Evolutionary conservation across 441 rosid genomes (phyloP).

Genomic region (Adansonia madagascariensis): DNA sequence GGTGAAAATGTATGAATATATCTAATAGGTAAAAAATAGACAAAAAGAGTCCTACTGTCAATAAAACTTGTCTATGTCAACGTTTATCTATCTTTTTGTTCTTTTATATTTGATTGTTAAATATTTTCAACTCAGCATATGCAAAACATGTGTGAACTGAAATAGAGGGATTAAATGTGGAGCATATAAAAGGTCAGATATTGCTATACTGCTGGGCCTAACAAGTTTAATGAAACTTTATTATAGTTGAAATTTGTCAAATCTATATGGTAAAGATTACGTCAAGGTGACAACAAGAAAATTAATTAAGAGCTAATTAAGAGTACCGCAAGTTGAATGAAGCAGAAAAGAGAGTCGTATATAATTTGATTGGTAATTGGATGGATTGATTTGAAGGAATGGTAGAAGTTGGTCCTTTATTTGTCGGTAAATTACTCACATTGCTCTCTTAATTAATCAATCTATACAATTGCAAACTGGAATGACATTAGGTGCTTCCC

Average conservation of each 20-base stretch:
- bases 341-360: not conserved
- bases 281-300: not conserved
- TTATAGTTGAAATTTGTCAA: not conserved
- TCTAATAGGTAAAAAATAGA: too few relatives aligned
- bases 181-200: too few relatives aligned
- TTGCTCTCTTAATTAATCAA: conserved; percentile 10
- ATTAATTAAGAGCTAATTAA: not conserved
- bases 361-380: conserved; percentile 16
- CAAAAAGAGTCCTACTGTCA: too few relatives aligned
- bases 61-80: too few relatives aligned
- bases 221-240: not conserved
- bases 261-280: not conserved
- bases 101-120: not conserved
- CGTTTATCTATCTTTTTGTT: too few relatives aligned
- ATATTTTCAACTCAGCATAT: not conserved
- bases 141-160: too few relatives aligned
- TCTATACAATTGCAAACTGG: conserved; percentile 8
- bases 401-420: conserved; percentile 31
- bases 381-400: conserved; percentile 23
- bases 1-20: too few relatives aligned
- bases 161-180: too few relatives aligned
- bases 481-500: conserved; percentile 20
- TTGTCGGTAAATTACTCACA: conserved; percentile 32
- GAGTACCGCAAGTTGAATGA: not conserved
- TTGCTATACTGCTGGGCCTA: not conserved